Percentiles rank a stretch among this genome's conserved stretches.
phyloP scores from a whole-genome alignment of 495 filamentous ascomycete species.

The Xylaria telfairii region DNA sequence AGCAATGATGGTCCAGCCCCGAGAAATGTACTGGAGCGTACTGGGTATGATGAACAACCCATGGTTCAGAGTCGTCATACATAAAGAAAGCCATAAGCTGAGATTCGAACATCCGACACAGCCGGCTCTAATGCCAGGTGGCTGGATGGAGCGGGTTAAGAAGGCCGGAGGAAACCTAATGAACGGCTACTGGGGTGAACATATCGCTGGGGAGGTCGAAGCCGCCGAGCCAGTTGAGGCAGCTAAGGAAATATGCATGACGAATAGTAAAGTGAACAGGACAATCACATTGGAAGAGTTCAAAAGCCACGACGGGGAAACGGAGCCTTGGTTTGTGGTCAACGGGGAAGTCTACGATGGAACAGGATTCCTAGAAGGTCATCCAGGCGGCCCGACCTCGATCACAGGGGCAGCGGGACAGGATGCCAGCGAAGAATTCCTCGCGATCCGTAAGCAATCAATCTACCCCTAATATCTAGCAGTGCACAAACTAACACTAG shows the following conservation, averaged over 20 bases:
- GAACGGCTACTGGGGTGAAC: slow-evolving; percentile 90
- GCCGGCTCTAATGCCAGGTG: slow-evolving; percentile 77
- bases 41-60: slow-evolving; percentile 99
- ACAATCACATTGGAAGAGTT: slow-evolving; percentile 76
- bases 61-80: slow-evolving; percentile 86
- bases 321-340: slow-evolving; percentile 88
- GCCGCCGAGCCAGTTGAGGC: slow-evolving; percentile 42
- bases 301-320: slow-evolving; percentile 66
- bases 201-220: slow-evolving; percentile 62
- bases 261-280: slow-evolving; percentile 67
- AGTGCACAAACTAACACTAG: neutral
- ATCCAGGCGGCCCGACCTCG: slow-evolving; percentile 89
- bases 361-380: slow-evolving; percentile 78
- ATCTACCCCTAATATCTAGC: neutral
- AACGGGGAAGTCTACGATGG: slow-evolving; percentile 94
- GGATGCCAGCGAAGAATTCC: slow-evolving; percentile 91
- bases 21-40: slow-evolving; percentile 97
- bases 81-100: slow-evolving; percentile 68
- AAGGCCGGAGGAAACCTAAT: slow-evolving; percentile 80
- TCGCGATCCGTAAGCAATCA: slow-evolving; percentile 81
- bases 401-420: slow-evolving; percentile 84
- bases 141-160: slow-evolving; percentile 98
- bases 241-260: slow-evolving; percentile 79
- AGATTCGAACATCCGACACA: slow-evolving; percentile 92
- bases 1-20: slow-evolving; percentile 82